Evolutionary conservation across 2,329 filamentous ascomycete genomes (phyloP).

Genomic region (Cladosporium colombiae): DNA sequence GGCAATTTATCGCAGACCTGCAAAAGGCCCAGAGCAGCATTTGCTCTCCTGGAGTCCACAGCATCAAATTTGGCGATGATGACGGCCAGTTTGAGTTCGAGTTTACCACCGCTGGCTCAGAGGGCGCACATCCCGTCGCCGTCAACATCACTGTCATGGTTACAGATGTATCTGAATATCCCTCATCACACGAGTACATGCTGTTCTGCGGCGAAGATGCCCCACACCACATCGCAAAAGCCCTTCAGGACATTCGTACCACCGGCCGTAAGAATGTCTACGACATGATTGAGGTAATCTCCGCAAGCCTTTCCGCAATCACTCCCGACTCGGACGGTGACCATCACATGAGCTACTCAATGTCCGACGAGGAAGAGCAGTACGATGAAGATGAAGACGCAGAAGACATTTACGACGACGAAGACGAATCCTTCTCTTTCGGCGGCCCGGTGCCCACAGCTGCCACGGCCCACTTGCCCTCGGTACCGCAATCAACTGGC

Average conservation of each 20-base stretch:
- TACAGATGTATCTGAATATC: slow-evolving; percentile 62
- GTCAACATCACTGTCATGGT: slow-evolving; percentile 43
- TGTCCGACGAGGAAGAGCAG: slow-evolving; percentile 36
- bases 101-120: not conserved
- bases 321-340: slow-evolving; percentile 44
- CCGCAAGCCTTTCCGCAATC: slow-evolving; percentile 39
- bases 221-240: slow-evolving; percentile 43
- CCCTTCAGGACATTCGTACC: slow-evolving; percentile 50
- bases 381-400: slow-evolving; percentile 38
- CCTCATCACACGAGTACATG: slow-evolving; percentile 58
- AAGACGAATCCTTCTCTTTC: slow-evolving; percentile 37
- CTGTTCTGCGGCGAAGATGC: slow-evolving; percentile 55
- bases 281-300: slow-evolving; percentile 52
- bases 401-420: slow-evolving; percentile 37
- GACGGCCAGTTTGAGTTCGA: slow-evolving; percentile 70
- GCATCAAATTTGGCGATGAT: slow-evolving; percentile 63
- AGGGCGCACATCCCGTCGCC: slow-evolving; percentile 22
- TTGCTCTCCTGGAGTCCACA: slow-evolving; percentile 51
- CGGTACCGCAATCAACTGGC: slow-evolving; percentile 13
- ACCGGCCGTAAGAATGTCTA: slow-evolving; percentile 49
- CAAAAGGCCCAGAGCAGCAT: slow-evolving; percentile 42
- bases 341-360: slow-evolving; percentile 44
- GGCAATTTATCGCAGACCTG: slow-evolving; percentile 64
- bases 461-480: not conserved
- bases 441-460: slow-evolving; percentile 8